Evolutionary conservation across 352 stramenopile species (phyloP).

Genomic region (Phytophthora nicotianae): DNA sequence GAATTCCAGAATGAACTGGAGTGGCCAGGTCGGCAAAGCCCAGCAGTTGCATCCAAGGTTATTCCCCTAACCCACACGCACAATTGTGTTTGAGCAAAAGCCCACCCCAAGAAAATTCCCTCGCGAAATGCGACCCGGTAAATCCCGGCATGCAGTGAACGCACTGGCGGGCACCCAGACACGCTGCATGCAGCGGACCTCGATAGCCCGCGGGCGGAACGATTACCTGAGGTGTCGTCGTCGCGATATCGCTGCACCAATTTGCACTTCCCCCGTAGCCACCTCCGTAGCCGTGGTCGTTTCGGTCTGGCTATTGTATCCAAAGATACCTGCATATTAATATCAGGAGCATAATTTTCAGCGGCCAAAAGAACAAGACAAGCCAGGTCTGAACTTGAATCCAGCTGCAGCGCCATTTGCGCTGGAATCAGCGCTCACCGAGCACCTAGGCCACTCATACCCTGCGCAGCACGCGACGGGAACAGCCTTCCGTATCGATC

Average conservation of each 20-base stretch:
- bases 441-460: slow-evolving; percentile 20
- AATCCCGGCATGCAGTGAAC: slow-evolving; percentile 4
- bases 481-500: slow-evolving; percentile 30
- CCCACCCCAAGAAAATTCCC: slow-evolving; percentile 32
- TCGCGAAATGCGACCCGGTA: slow-evolving; percentile 15
- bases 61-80: slow-evolving; percentile 9
- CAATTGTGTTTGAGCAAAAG: slow-evolving; percentile 26
- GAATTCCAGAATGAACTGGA: slow-evolving; percentile 41
- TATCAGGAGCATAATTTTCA: neutral
- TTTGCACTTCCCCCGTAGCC: too few species aligned
- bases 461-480: slow-evolving; percentile 4
- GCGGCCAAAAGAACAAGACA: neutral
- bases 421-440: neutral
- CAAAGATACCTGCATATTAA: neutral
- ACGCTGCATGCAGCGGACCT: slow-evolving; percentile 10
- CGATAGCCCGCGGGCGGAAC: neutral
- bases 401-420: neutral
- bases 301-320: slow-evolving; percentile 1
- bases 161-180: slow-evolving; percentile 8
- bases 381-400: slow-evolving; percentile 17
- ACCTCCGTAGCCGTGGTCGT: slow-evolving; percentile 5
- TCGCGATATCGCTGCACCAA: neutral
- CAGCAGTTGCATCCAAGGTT: slow-evolving; percentile 4
- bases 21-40: neutral
- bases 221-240: neutral